A percentile compares a stretch with the other conserved stretches of the same genome.
phyloP scores from a whole-genome alignment of 768 basidiomycete species.

The Naematelia aurantialba region DNA sequence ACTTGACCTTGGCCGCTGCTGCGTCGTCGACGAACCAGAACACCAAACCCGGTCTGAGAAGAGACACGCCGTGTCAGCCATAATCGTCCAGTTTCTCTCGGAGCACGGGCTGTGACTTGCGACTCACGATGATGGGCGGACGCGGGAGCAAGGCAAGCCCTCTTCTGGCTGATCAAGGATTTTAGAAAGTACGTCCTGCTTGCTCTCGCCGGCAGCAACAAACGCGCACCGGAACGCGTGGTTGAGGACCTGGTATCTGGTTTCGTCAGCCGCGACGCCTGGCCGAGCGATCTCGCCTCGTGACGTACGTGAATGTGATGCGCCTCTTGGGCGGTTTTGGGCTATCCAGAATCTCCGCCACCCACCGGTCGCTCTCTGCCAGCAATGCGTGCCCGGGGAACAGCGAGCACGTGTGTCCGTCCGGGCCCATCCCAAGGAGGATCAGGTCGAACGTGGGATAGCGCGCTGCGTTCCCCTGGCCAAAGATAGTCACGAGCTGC shows the following conservation, averaged over 20 bases:
- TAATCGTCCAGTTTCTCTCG: neutral
- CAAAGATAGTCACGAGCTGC: conserved; percentile 63
- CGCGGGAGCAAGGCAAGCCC: conserved; percentile 76
- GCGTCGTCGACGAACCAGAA: conserved; percentile 94
- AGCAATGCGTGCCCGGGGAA: conserved; percentile 91
- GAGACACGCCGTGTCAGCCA: neutral
- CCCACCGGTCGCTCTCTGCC: conserved; percentile 85
- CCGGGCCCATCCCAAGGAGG: conserved; percentile 92
- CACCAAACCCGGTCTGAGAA: conserved; percentile 65
- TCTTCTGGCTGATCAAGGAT: conserved; percentile 78
- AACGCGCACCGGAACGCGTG: conserved; percentile 71
- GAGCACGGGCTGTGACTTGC: neutral
- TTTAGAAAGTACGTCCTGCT: conserved; percentile 66
- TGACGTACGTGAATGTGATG: conserved; percentile 72
- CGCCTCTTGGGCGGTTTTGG: conserved; percentile 88
- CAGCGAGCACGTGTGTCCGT: conserved; percentile 96
- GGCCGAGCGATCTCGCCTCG: conserved; percentile 77
- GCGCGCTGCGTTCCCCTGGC: conserved; percentile 78
- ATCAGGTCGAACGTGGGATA: conserved; percentile 98
- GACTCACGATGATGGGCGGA: conserved; percentile 60
- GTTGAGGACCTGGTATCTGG: conserved; percentile 50
- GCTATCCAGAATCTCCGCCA: conserved; percentile 85
- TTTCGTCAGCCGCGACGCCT: conserved; percentile 1
- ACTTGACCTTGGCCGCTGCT: conserved; percentile 56
- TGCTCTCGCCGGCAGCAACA: conserved; percentile 77